These are phyloP conservation scores for Multifurca ochricompacta DNA, from an alignment of 768 basidiomycete genomes.

Conservation along the genomic window DNA sequence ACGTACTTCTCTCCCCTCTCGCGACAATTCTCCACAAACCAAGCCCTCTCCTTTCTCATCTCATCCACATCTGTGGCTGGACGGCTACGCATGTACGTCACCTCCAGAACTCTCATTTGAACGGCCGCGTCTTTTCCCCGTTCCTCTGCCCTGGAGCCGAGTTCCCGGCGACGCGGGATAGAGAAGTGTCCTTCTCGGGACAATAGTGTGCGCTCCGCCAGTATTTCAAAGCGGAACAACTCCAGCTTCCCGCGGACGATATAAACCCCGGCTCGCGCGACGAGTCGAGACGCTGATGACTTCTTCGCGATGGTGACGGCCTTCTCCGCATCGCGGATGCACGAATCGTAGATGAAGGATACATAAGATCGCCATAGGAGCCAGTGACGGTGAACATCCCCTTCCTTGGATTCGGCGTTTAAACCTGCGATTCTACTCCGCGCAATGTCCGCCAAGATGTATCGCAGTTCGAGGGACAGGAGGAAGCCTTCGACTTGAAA, in stretches of 20 bases:
- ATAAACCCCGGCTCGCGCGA: constrained; percentile 19
- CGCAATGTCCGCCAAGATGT: constrained; percentile 27
- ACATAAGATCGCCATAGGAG: constrained; percentile 20
- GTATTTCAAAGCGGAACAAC: constrained; percentile 21
- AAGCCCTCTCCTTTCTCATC: constrained; percentile 19
- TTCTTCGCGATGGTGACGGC: constrained; percentile 21
- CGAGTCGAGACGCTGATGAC: constrained; percentile 25
- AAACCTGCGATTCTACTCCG: constrained; percentile 19
- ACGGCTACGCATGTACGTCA: constrained; percentile 22
- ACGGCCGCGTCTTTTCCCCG: not conserved
- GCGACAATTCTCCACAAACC: constrained; percentile 24
- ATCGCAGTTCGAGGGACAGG: constrained; percentile 30
- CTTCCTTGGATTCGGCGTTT: not conserved
- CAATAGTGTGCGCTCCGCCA: constrained; percentile 8
- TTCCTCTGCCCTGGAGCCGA: not conserved
- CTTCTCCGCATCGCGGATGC: constrained; percentile 23
- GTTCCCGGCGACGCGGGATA: not conserved
- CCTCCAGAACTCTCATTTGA: not conserved
- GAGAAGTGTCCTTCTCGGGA: not conserved
- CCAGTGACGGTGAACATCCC: constrained; percentile 6
- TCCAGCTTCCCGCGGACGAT: constrained; percentile 24
- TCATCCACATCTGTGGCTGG: constrained; percentile 13
- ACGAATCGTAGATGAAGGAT: constrained; percentile 23
- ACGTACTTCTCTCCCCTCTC: constrained; percentile 20
- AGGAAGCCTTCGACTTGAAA: constrained; percentile 30